Evolutionary conservation across 2,329 filamentous ascomycete species (phyloP).

Genomic region (Arthrobotrys iridis): DNA sequence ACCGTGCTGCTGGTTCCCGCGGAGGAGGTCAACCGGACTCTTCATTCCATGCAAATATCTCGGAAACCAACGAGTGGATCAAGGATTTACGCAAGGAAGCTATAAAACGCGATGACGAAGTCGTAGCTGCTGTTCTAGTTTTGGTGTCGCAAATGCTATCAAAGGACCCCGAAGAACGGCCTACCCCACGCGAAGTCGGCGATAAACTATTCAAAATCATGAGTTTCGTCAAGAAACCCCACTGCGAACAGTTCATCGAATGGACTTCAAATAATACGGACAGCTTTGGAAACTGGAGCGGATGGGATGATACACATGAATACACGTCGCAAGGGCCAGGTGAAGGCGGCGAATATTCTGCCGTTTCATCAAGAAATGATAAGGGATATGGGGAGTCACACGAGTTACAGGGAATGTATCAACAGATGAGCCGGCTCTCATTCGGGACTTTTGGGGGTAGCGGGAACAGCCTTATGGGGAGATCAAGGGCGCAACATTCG

Average conservation of each 20-base stretch:
- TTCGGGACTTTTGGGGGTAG: constrained; percentile 42
- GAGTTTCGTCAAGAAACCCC: constrained; percentile 51
- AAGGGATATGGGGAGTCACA: constrained; percentile 8
- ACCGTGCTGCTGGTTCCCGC: constrained; percentile 62
- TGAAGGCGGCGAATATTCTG: constrained; percentile 6
- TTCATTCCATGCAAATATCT: constrained; percentile 76
- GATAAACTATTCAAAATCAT: constrained; percentile 53
- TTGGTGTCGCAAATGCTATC: constrained; percentile 56
- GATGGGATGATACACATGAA: constrained; percentile 52
- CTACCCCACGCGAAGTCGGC: constrained; percentile 53
- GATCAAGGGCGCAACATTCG: constrained; percentile 19
- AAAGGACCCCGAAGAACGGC: constrained; percentile 55
- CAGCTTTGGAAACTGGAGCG: constrained; percentile 51
- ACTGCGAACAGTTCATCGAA: constrained; percentile 50
- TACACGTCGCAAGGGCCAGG: constrained; percentile 10
- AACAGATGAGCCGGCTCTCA: constrained; percentile 42
- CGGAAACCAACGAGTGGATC: constrained; percentile 77
- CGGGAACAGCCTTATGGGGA: not conserved
- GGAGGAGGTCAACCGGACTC: constrained; percentile 73
- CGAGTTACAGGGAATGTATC: constrained; percentile 32
- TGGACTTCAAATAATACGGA: constrained; percentile 30
- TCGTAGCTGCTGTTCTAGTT: constrained; percentile 51
- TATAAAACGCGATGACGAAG: constrained; percentile 60
- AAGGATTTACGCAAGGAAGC: constrained; percentile 70
- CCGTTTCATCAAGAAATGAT: constrained; percentile 1